Conservation (phyloP, 257 asterid genomes). For the Forsythia suspensa region DNA sequence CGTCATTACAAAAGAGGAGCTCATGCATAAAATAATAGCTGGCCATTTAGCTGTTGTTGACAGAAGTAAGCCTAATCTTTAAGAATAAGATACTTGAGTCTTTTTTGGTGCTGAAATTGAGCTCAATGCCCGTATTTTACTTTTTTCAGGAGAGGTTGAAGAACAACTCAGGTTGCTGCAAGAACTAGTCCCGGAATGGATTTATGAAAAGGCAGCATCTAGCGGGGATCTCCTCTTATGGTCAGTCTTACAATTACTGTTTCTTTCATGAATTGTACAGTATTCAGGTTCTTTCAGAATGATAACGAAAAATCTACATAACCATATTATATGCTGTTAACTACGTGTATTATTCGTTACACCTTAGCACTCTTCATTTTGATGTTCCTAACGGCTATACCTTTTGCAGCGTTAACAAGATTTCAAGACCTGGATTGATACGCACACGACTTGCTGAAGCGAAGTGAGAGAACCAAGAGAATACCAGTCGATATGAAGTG, state of each 20-base stretch:
- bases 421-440: slow-evolving; percentile 45
- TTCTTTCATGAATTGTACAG: background rate
- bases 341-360: background rate
- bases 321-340: background rate
- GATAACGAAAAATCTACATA: background rate
- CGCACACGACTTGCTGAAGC: slow-evolving; percentile 60
- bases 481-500: background rate
- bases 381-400: background rate
- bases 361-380: background rate
- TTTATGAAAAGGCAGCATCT: slow-evolving; percentile 50
- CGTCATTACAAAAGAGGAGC: slow-evolving; percentile 69
- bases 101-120: background rate
- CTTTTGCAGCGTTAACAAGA: slow-evolving; percentile 68
- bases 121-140: slow-evolving; percentile 5
- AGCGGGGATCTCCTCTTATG: slow-evolving; percentile 71
- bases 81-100: background rate
- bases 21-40: slow-evolving; percentile 49
- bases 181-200: slow-evolving; percentile 90
- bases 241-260: slow-evolving; percentile 32
- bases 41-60: slow-evolving; percentile 50
- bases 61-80: slow-evolving; percentile 48
- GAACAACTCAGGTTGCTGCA: slow-evolving; percentile 68
- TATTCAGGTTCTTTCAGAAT: background rate
- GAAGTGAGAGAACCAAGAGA: slow-evolving; percentile 25
- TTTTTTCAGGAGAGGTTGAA: slow-evolving; percentile 67